Conservation (phyloP, 108 stramenopile species). For the Parietichytrium sp. region DNA sequence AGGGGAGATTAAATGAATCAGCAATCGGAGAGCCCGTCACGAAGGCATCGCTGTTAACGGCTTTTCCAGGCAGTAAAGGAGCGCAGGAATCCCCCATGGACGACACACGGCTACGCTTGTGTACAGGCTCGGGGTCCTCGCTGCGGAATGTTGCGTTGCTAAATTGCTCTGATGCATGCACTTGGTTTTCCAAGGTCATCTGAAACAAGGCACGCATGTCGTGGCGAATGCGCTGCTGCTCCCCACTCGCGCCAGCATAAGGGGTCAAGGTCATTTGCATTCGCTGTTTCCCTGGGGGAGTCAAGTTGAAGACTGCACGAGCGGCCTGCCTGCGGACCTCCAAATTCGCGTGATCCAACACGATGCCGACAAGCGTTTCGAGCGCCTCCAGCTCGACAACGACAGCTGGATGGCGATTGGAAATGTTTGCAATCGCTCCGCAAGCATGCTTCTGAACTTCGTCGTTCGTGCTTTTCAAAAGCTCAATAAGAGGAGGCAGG, state of each 20-base stretch:
- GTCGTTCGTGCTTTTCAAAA: slow-evolving; percentile 20
- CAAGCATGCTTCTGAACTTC: slow-evolving; percentile 32
- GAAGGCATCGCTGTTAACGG: too few relatives aligned
- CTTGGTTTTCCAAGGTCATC: too few relatives aligned
- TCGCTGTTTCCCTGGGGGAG: background rate
- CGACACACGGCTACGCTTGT: too few relatives aligned
- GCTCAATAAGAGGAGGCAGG: background rate
- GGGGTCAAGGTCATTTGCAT: slow-evolving; percentile 5
- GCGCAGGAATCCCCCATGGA: too few relatives aligned
- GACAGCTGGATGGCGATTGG: background rate
- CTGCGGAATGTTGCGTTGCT: too few relatives aligned
- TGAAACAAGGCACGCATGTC: slow-evolving; percentile 25
- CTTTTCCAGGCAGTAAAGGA: too few relatives aligned
- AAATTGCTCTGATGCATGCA: too few relatives aligned
- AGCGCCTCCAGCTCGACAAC: slow-evolving; percentile 1
- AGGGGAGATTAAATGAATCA: too few relatives aligned
- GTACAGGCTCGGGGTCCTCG: too few relatives aligned
- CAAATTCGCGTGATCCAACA: background rate
- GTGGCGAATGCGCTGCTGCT: slow-evolving; percentile 24
- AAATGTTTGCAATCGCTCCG: slow-evolving; percentile 36
- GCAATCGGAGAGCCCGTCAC: too few relatives aligned
- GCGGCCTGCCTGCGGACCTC: slow-evolving; percentile 22
- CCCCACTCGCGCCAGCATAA: slow-evolving; percentile 3
- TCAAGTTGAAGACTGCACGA: slow-evolving; percentile 30
- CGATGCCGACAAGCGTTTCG: background rate